These are phyloP conservation scores for Eragrostis curvula DNA, from an alignment of 176 grass and related monocot genomes.

Conservation along the genomic window DNA sequence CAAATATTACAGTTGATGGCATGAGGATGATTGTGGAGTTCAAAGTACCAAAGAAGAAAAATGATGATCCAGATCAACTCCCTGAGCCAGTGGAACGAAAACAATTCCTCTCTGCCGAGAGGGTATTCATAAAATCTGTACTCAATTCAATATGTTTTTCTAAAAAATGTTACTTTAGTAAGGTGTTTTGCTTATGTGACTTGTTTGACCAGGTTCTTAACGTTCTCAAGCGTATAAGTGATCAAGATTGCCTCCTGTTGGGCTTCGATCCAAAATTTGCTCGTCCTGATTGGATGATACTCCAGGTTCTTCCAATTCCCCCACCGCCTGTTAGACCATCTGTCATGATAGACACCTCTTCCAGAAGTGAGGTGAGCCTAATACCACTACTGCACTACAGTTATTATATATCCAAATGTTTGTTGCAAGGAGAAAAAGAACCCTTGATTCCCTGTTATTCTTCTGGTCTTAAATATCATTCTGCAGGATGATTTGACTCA, in stretches of 20 bases:
- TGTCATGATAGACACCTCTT: conserved; percentile 96
- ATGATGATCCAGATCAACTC: conserved; percentile 87
- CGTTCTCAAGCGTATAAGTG: conserved; percentile 94
- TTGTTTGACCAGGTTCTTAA: conserved; percentile 75
- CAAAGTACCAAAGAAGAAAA: conserved; percentile 89
- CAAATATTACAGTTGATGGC: conserved; percentile 95
- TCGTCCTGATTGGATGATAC: conserved; percentile 91
- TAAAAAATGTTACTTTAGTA: conserved; percentile 19
- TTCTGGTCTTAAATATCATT: conserved; percentile 6
- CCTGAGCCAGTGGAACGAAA: conserved; percentile 91
- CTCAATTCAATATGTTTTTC: not conserved
- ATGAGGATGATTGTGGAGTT: conserved; percentile 98
- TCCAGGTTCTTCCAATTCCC: conserved; percentile 94
- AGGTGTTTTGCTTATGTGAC: conserved; percentile 6
- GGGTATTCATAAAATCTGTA: conserved; percentile 50
- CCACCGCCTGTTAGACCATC: conserved; percentile 92
- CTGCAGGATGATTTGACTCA: conserved; percentile 94
- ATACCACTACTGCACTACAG: not conserved
- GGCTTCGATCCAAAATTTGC: conserved; percentile 73
- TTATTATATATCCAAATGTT: not conserved
- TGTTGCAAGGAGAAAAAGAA: not conserved
- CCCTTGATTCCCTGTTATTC: not conserved
- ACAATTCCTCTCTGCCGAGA: conserved; percentile 90
- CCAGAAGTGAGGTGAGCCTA: conserved; percentile 80
- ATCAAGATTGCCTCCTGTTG: conserved; percentile 82